Evolutionary conservation across 208 protist genomes (phyloP), one percentile per base, ranked within the genome.

Genomic region (Borovskyia barvae): DNA sequence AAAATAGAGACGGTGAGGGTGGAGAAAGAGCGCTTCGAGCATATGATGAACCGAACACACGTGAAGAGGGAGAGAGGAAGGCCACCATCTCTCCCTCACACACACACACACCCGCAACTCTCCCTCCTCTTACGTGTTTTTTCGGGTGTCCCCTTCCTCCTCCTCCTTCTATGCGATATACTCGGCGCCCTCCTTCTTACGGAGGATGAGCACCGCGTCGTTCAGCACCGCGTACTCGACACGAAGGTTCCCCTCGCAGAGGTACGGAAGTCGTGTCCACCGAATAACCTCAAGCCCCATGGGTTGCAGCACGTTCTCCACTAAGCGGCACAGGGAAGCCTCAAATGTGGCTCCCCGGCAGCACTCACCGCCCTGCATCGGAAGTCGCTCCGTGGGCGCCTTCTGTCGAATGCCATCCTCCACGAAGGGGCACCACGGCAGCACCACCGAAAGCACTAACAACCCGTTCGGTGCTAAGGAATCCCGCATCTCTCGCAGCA

Each of bases 401-500:
- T 68, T 66, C 63, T 91, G 82, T 20, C 32, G 47, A 5, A 20
- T 66, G 32, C 79, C 76, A 40, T 82, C 42, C 75, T 94, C 85
- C 7, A 94, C 88, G 49, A 94, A 92, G 3, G 88, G 88, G 58
- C 88, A 94, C 85, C 88, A 94, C 29, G 88, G 88, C 45, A 94
- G 58, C 30, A 94, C 88, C 51, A 94, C 85, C 0, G 88, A 84
- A 9, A 94, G 66, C 28, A 94, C 71, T 49, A 92, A 49, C 8
- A 85, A 9, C 26, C 80, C 72, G 48, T 72, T 69, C 0, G 85
- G 79, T 28, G 46, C 55, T 43, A 94, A 67, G 3, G 87, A 72
- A 20, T 80, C 78, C 24, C 80, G 88, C 54, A 94, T 87, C 2
- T 72, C 51, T 1, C 45, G 58, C 40, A 94, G 75, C 41, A 94